Evolutionary conservation across 1,139 yeast genomes (phyloP), one percentile per base, ranked within the genome.

Genomic region (Protomyces inundatus): DNA sequence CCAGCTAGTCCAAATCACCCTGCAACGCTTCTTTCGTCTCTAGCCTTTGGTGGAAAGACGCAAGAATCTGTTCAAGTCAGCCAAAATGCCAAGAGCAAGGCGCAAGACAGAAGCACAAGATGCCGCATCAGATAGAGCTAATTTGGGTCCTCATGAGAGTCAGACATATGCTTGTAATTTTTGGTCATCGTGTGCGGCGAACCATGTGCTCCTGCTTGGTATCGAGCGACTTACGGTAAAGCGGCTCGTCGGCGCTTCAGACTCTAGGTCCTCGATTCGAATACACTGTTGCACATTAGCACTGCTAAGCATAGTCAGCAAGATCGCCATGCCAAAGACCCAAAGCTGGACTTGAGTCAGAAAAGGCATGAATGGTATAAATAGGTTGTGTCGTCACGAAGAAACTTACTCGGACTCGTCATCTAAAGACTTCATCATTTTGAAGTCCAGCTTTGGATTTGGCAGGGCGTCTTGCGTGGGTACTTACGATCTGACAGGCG

Each of bases 361-460:
- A 53, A 34, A 58, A 58, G 62, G 62, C 62, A 58, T 58, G 62
- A 58, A 58, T 58, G 62, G 62, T 58, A 58, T 58, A 58, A 40
- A 58, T 34, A 58, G 54, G 51, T 58, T 52, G 53, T 58, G 56
- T 58, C 62, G 53, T 55, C 62, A 58, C 40, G 62, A 42, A 58
- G 62, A 58, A 58, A 58, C 62, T 58, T 55, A 52, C 53, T 58
- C 53, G 42, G 62, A 58, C 62, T 58, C 62, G 62, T 58, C 62
- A 58, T 58, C 62, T 58, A 58, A 54, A 52, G 62, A 35, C 42
- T 52, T 35, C 55, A 50, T 32, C 53, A 32, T 50, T 50, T 37
- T 6, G 30, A 42, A 42, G 48, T 16, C 48, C 48, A 16, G 23
- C 23, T 42, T 16, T 39, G 42, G 3, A 10, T 39, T 39, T n/a